phyloP scores from a whole-genome alignment of 768 basidiomycete genomes.

The Podaxis carcinomalis region DNA sequence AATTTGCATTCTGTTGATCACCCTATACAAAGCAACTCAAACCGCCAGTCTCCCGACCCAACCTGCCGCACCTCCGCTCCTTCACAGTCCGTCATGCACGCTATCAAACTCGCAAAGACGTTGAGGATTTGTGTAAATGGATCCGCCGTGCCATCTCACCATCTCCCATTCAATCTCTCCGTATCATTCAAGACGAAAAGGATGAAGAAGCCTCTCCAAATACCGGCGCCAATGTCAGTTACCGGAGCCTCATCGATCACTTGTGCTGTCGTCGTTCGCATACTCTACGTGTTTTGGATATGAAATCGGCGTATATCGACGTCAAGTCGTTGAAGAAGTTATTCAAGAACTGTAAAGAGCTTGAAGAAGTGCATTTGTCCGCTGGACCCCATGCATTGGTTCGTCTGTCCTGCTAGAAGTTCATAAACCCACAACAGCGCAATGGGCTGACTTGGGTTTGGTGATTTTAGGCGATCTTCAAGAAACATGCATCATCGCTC shows the following conservation, averaged over 20 bases:
- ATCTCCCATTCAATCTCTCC: slow-evolving; percentile 30
- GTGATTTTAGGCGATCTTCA: slow-evolving; percentile 21
- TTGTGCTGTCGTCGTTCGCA: slow-evolving; percentile 27
- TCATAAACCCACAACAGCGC: background rate
- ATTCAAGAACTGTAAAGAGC: slow-evolving; percentile 22
- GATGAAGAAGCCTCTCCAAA: background rate
- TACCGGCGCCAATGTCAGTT: slow-evolving; percentile 17
- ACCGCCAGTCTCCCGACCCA: slow-evolving; percentile 18
- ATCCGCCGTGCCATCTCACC: slow-evolving; percentile 29
- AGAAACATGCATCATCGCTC: slow-evolving; percentile 17
- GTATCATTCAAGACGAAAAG: slow-evolving; percentile 22
- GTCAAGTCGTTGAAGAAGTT: slow-evolving; percentile 22
- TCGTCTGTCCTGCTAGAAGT: slow-evolving; percentile 13
- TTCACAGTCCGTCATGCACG: slow-evolving; percentile 23
- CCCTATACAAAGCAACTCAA: slow-evolving; percentile 37
- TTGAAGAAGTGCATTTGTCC: slow-evolving; percentile 34
- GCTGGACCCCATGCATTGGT: slow-evolving; percentile 29
- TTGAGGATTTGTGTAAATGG: slow-evolving; percentile 35
- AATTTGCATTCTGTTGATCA: background rate
- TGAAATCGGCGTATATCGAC: slow-evolving; percentile 28
- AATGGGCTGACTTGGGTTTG: background rate
- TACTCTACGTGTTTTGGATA: slow-evolving; percentile 28
- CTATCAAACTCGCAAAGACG: slow-evolving; percentile 19
- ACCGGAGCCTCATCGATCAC: slow-evolving; percentile 36
- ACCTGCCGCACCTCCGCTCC: slow-evolving; percentile 17